Evolutionary conservation across 495 filamentous ascomycete species (phyloP).

Genomic region (Xylaria curta): DNA sequence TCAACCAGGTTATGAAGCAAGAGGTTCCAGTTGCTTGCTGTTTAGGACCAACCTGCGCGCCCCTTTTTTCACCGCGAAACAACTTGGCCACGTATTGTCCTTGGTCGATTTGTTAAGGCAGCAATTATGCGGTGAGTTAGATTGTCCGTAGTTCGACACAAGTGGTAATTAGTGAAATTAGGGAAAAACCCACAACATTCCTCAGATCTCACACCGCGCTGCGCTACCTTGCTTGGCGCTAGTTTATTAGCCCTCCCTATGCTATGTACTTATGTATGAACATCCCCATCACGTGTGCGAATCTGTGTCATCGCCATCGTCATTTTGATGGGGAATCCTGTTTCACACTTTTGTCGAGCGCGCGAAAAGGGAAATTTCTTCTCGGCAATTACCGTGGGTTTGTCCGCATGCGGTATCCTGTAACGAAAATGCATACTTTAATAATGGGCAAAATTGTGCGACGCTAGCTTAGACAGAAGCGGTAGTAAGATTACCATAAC

Average conservation of each 20-base stretch:
- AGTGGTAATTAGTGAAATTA: conserved; percentile 9
- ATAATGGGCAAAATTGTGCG: conserved; percentile 15
- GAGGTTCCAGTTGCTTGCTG: background rate
- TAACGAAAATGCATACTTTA: background rate
- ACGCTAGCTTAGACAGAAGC: background rate
- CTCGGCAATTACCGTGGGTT: conserved; percentile 12
- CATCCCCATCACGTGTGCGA: conserved; percentile 16
- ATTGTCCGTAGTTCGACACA: background rate
- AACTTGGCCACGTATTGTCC: background rate
- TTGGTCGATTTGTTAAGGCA: background rate
- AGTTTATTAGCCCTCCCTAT: conserved; percentile 8
- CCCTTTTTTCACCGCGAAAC: background rate
- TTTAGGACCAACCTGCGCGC: background rate
- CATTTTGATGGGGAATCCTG: conserved; percentile 7
- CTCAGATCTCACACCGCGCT: conserved; percentile 7
- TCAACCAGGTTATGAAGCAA: background rate
- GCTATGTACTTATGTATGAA: no score
- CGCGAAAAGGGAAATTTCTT: background rate
- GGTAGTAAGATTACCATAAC: background rate
- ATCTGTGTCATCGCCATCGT: conserved; percentile 13
- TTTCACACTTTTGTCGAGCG: conserved; percentile 7
- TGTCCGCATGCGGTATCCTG: background rate
- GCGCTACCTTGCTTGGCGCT: background rate
- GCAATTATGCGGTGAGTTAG: conserved; percentile 7
- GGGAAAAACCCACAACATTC: background rate